phyloP scores from a whole-genome alignment of 2,329 filamentous ascomycete species.

The Paracamarosporium sp. region DNA sequence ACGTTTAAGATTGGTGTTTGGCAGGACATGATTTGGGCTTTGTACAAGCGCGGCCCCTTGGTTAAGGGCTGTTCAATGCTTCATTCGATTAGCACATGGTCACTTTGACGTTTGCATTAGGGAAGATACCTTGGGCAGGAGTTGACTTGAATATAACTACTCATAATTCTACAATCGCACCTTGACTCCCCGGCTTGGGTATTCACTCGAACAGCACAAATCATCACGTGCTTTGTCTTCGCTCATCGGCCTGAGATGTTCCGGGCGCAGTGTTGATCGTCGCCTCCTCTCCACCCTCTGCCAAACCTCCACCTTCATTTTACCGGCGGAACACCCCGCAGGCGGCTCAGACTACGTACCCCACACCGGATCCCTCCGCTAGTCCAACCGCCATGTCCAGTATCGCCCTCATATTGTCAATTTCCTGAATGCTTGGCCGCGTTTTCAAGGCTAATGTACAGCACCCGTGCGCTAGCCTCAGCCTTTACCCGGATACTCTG shows the following conservation, averaged over 20 bases:
- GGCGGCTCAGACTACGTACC: slow-evolving; percentile 4
- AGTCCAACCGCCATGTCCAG: slow-evolving; percentile 1
- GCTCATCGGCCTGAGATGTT: slow-evolving; percentile 5
- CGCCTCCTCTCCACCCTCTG: neutral
- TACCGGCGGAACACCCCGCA: slow-evolving; percentile 23
- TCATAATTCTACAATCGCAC: neutral
- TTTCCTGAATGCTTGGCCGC: slow-evolving; percentile 19
- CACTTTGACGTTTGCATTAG: slow-evolving; percentile 18
- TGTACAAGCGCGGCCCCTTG: neutral
- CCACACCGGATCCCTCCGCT: slow-evolving; percentile 6
- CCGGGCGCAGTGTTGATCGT: slow-evolving; percentile 5
- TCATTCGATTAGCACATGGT: slow-evolving; percentile 8
- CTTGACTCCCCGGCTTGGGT: no score
- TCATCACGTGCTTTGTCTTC: neutral
- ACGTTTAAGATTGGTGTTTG: neutral
- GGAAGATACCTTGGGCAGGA: slow-evolving; percentile 31
- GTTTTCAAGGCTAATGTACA: slow-evolving; percentile 17
- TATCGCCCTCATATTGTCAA: slow-evolving; percentile 20
- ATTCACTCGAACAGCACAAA: neutral
- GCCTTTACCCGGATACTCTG: slow-evolving; percentile 26
- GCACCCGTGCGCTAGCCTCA: slow-evolving; percentile 9
- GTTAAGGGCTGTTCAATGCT: neutral
- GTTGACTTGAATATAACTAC: slow-evolving; percentile 12
- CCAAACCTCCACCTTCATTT: slow-evolving; percentile 11
- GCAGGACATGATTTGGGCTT: neutral